Evolutionary conservation across 1,139 yeast genomes (phyloP).

Genomic region (Arxiozyma telluris): DNA sequence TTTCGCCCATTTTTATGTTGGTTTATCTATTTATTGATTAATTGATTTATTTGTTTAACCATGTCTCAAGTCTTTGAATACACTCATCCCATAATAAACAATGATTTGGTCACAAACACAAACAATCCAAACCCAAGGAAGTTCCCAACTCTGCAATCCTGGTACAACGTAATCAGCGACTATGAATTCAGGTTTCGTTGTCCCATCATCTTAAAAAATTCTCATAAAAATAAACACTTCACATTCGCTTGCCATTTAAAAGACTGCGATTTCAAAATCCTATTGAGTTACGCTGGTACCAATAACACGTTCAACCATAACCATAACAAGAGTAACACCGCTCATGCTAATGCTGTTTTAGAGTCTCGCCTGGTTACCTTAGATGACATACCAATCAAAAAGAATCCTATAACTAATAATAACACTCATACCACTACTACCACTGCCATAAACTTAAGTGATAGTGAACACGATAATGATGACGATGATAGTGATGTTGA

Average conservation of each 20-base stretch:
- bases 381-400: neutral
- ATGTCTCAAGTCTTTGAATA: conserved; percentile 29
- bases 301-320: neutral
- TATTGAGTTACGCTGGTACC: conserved; percentile 24
- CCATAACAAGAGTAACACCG: neutral
- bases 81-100: conserved; percentile 29
- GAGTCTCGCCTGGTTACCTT: neutral
- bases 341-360: neutral
- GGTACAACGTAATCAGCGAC: conserved; percentile 31
- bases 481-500: neutral
- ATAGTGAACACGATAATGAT: conserved; percentile 5
- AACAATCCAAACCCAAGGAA: conserved; percentile 13
- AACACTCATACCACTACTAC: neutral
- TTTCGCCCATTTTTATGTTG: too few relatives aligned
- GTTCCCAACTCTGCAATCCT: conserved; percentile 26
- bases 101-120: conserved; percentile 16
- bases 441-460: neutral
- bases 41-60: too few relatives aligned
- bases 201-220: conserved; percentile 30
- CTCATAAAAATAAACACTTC: conserved; percentile 30
- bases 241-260: conserved; percentile 31
- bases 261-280: conserved; percentile 28
- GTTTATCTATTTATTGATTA: too few relatives aligned
- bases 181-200: conserved; percentile 31
- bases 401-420: neutral